These are phyloP conservation scores for Patellifolia procumbens DNA, from an alignment of 179 eudicot genomes.

Conservation along the genomic window DNA sequence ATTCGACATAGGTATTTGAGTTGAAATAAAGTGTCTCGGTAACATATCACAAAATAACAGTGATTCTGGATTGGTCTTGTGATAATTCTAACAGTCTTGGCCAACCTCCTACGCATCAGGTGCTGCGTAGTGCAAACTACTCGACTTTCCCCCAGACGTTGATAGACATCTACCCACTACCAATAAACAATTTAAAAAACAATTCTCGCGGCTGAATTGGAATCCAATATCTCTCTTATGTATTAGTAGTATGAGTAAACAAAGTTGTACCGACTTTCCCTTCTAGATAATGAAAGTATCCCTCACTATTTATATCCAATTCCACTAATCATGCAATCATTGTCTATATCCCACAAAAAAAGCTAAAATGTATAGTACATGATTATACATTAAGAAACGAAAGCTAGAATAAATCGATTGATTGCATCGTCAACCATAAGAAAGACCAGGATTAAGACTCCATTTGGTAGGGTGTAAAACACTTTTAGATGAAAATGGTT, in stretches of 20 bases:
- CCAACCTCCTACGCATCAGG: neutral
- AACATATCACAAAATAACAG: neutral
- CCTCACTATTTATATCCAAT: neutral
- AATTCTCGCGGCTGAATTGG: too few relatives aligned
- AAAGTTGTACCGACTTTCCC: neutral
- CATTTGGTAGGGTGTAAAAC: too few relatives aligned
- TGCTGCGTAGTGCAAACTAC: neutral
- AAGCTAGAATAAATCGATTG: neutral
- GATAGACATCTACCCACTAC: too few relatives aligned
- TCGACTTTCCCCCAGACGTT: too few relatives aligned
- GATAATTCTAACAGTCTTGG: neutral
- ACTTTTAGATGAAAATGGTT: too few relatives aligned
- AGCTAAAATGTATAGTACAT: neutral
- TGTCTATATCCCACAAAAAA: too few relatives aligned
- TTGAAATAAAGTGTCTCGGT: neutral
- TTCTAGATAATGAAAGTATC: neutral
- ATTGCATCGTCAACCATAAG: neutral
- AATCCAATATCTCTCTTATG: too few relatives aligned
- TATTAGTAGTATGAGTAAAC: too few relatives aligned
- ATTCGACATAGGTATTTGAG: neutral
- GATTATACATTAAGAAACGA: neutral
- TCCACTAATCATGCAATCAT: too few relatives aligned
- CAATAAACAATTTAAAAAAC: too few relatives aligned
- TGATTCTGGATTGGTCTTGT: neutral
- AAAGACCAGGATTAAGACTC: neutral